Percentiles rank a stretch among this genome's conserved stretches.
phyloP scores from a whole-genome alignment of 1,139 yeast species.

The Lodderomyces elongisporus region DNA sequence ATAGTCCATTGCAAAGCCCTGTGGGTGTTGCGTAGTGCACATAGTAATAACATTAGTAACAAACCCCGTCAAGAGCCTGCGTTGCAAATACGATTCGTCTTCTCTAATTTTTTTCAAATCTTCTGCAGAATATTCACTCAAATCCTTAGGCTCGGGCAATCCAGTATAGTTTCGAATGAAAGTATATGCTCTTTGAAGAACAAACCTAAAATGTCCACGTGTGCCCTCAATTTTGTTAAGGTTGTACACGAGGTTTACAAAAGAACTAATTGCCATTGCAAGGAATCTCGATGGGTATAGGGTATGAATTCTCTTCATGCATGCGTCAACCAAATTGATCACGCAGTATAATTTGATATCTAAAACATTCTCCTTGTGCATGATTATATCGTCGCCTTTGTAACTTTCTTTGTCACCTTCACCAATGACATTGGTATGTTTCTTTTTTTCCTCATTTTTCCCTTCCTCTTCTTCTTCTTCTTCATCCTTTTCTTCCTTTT shows the following conservation, averaged over 20 bases:
- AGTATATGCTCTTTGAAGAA: conserved; percentile 56
- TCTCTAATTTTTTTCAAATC: conserved; percentile 37
- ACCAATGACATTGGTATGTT: conserved; percentile 9
- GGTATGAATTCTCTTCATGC: conserved; percentile 53
- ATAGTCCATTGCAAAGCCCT: conserved; percentile 24
- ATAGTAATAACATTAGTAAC: conserved; percentile 42
- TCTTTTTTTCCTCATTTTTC: no score
- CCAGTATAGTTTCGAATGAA: conserved; percentile 63
- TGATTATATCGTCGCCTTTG: conserved; percentile 5
- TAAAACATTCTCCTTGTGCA: conserved; percentile 28
- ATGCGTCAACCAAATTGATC: conserved; percentile 54
- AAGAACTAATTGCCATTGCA: conserved; percentile 56
- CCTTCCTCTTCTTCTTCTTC: no score
- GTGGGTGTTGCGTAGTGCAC: conserved; percentile 21
- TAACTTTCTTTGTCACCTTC: no score
- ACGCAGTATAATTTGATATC: conserved; percentile 60
- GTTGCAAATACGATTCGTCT: conserved; percentile 52
- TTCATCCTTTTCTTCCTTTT: no score
- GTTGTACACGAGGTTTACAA: conserved; percentile 49
- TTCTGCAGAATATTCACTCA: conserved; percentile 22
- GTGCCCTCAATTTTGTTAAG: conserved; percentile 15
- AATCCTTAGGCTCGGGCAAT: conserved; percentile 37
- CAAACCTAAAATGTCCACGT: conserved; percentile 27
- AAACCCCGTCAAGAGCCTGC: conserved; percentile 40
- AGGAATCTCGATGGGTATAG: conserved; percentile 73